These are phyloP conservation scores for Xylaria sp. DNA, from an alignment of 2,329 filamentous ascomycete species.

Conservation along the genomic window DNA sequence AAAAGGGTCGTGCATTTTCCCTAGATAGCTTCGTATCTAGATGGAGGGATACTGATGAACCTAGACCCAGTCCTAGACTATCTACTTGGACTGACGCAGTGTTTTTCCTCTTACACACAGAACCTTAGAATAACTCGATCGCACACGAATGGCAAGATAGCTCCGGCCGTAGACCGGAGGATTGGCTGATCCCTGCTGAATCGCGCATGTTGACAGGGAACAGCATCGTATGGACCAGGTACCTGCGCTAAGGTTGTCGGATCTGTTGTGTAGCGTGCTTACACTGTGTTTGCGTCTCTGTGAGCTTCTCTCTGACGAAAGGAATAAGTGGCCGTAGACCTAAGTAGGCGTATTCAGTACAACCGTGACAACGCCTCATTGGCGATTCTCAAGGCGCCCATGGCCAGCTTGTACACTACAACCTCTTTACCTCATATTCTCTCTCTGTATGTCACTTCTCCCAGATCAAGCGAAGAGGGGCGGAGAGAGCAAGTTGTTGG, in stretches of 20 bases:
- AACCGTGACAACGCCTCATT: neutral
- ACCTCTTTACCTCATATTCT: too few relatives aligned
- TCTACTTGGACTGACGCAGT: neutral
- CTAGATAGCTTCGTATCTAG: neutral
- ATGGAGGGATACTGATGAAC: conserved; percentile 1
- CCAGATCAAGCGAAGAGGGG: too few relatives aligned
- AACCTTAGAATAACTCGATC: neutral
- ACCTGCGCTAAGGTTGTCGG: neutral
- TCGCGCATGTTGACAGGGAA: neutral
- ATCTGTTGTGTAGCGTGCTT: neutral
- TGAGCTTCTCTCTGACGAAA: neutral
- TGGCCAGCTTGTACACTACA: too few relatives aligned
- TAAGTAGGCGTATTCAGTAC: neutral
- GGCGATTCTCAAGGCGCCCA: neutral
- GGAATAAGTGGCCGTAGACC: too few relatives aligned
- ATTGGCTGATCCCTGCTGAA: conserved; percentile 1
- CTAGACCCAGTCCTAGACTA: neutral
- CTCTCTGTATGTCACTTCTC: too few relatives aligned
- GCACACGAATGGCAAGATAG: neutral
- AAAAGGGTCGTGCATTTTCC: neutral
- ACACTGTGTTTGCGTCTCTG: neutral
- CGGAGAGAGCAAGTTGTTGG: too few relatives aligned
- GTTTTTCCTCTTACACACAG: neutral
- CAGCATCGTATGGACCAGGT: neutral
- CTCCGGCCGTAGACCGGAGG: conserved; percentile 12